These are phyloP conservation scores for Fusarium begoniae DNA, from an alignment of 2,329 filamentous ascomycete species.

Conservation along the genomic window DNA sequence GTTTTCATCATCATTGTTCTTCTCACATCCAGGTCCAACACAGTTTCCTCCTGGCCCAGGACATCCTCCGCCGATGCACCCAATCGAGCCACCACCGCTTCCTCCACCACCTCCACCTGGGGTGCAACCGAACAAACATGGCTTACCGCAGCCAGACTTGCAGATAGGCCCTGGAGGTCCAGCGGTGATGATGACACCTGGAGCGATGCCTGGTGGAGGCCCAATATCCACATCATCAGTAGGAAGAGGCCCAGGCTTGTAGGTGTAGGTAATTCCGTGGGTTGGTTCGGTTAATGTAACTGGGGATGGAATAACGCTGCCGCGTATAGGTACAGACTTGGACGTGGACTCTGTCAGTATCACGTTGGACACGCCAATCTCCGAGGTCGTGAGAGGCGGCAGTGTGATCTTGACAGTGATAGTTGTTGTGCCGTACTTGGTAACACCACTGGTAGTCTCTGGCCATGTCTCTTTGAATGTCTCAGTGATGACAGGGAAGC, in stretches of 20 bases:
- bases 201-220: slow-evolving; percentile 5
- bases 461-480: slow-evolving; percentile 18
- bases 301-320: slow-evolving; percentile 11
- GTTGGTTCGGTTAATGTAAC: slow-evolving; percentile 13
- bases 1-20: neutral
- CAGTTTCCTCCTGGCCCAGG: slow-evolving; percentile 5
- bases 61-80: slow-evolving; percentile 11
- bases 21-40: slow-evolving; percentile 6
- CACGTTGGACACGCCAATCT: slow-evolving; percentile 19
- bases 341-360: slow-evolving; percentile 8
- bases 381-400: slow-evolving; percentile 6
- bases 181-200: slow-evolving; percentile 1
- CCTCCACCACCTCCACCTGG: slow-evolving; percentile 7
- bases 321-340: neutral
- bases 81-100: neutral
- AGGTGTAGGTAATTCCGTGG: slow-evolving; percentile 13
- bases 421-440: slow-evolving; percentile 15
- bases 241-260: slow-evolving; percentile 5
- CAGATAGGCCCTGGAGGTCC: slow-evolving; percentile 6
- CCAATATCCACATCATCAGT: slow-evolving; percentile 8
- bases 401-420: slow-evolving; percentile 20
- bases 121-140: slow-evolving; percentile 2
- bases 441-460: slow-evolving; percentile 11
- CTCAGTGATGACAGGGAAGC: slow-evolving; percentile 12
- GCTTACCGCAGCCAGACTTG: slow-evolving; percentile 5